Percentiles rank a stretch among this genome's conserved stretches.
These are phyloP conservation scores for Amanita muscaria DNA, from an alignment of 768 basidiomycete genomes.

Conservation along the genomic window DNA sequence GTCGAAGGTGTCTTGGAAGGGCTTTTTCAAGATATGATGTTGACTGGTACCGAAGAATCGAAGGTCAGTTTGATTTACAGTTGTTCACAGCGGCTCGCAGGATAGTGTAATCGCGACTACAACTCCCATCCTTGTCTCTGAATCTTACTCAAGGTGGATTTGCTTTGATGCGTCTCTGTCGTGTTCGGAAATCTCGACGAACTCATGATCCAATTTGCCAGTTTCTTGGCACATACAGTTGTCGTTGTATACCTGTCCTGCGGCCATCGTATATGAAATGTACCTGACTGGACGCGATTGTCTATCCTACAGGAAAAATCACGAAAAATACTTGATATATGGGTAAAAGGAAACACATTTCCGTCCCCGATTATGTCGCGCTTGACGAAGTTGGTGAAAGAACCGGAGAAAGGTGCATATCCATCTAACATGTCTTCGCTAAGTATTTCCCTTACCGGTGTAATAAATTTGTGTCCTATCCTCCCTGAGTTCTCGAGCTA, in stretches of 20 bases:
- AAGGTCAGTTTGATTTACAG: slow-evolving; percentile 60
- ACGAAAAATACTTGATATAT: slow-evolving; percentile 96
- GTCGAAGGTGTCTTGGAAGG: slow-evolving; percentile 87
- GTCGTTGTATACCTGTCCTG: not conserved
- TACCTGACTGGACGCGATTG: slow-evolving; percentile 32
- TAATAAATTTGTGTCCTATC: slow-evolving; percentile 44
- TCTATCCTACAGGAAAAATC: slow-evolving; percentile 76
- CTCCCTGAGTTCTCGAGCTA: slow-evolving; percentile 53
- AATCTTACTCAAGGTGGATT: no score
- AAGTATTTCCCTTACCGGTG: slow-evolving; percentile 64
- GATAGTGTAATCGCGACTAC: not conserved
- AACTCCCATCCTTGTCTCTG: not conserved
- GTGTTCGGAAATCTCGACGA: no score
- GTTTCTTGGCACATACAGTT: not conserved
- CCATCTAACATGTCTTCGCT: slow-evolving; percentile 60
- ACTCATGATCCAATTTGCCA: not conserved
- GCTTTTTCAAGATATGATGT: slow-evolving; percentile 77
- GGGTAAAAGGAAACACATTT: slow-evolving; percentile 89
- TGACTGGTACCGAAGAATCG: slow-evolving; percentile 55
- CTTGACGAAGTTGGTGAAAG: slow-evolving; percentile 61
- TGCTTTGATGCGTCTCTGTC: no score
- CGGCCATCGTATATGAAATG: slow-evolving; percentile 5
- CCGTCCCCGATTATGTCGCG: slow-evolving; percentile 65
- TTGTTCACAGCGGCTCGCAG: not conserved
- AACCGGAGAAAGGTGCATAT: slow-evolving; percentile 85